These are phyloP conservation scores for Austroboletus niveus DNA, from an alignment of 1,284 basidiomycete species.

Conservation along the genomic window DNA sequence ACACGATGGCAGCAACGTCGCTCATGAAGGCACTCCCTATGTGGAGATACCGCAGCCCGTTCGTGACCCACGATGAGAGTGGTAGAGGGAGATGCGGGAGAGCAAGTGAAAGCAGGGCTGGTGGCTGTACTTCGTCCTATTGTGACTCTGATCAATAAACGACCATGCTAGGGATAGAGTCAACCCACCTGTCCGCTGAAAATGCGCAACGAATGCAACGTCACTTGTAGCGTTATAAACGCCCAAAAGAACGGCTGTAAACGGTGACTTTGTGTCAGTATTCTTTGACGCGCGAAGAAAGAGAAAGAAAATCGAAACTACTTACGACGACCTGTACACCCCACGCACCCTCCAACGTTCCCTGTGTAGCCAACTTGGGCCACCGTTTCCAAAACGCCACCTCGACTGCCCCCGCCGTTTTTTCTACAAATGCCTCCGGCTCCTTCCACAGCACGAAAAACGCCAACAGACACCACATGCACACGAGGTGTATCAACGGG, in stretches of 20 bases:
- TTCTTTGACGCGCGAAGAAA: conserved; percentile 1
- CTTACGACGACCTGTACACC: conserved; percentile 57
- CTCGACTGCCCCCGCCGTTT: conserved; percentile 17
- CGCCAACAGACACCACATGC: conserved; percentile 60
- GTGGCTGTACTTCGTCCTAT: conserved; percentile 59
- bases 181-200: conserved; percentile 62
- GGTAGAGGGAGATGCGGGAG: conserved; percentile 65
- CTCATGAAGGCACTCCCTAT: conserved; percentile 65
- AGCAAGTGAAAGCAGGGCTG: conserved; percentile 54
- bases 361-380: conserved; percentile 45
- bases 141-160: conserved; percentile 1
- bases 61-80: conserved; percentile 57
- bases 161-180: neutral
- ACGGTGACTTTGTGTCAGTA: conserved; percentile 3
- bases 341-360: conserved; percentile 34
- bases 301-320: neutral
- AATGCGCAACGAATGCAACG: conserved; percentile 67
- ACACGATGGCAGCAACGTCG: conserved; percentile 62
- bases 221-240: conserved; percentile 67
- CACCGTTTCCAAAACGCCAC: conserved; percentile 52
- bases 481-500: conserved; percentile 61
- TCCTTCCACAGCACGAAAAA: conserved; percentile 69
- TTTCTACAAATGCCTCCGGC: conserved; percentile 43
- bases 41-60: conserved; percentile 61
- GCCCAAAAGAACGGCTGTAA: conserved; percentile 75